These are phyloP conservation scores for Protea cynaroides DNA, from an alignment of 164 flowering plant species.

Conservation along the genomic window DNA sequence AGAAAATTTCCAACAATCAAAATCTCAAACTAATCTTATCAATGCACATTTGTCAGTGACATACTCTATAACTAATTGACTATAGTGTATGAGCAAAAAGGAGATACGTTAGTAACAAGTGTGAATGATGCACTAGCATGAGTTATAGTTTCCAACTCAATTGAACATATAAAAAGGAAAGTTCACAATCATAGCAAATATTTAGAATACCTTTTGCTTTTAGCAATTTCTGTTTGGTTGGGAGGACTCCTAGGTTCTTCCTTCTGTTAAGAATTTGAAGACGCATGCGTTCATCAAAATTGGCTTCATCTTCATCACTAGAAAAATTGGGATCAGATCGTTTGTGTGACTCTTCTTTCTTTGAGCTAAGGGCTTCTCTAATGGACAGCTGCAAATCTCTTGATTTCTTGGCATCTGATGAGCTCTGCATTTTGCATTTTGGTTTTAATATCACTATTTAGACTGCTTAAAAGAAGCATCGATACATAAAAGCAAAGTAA, in stretches of 20 bases:
- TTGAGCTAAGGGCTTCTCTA: conserved; percentile 65
- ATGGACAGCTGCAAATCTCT: conserved; percentile 64
- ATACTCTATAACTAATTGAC: no score
- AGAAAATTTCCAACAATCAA: no score
- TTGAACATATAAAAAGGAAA: background rate
- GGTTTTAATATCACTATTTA: background rate
- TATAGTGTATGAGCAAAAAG: background rate
- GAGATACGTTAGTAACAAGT: background rate
- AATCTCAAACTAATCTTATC: no score
- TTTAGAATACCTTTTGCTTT: conserved; percentile 45
- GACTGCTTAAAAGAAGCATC: background rate
- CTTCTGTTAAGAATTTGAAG: conserved; percentile 63
- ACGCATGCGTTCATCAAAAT: conserved; percentile 87
- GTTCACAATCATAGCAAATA: background rate
- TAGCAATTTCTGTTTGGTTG: conserved; percentile 34
- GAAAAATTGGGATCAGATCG: conserved; percentile 27
- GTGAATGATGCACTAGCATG: background rate
- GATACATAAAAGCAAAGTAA: background rate
- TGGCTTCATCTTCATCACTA: conserved; percentile 69
- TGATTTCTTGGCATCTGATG: conserved; percentile 33
- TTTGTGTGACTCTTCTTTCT: conserved; percentile 42
- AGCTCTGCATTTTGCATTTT: conserved; percentile 30
- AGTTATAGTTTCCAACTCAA: background rate
- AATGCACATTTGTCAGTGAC: no score
- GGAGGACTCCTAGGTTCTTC: conserved; percentile 61